Evolutionary conservation across 1,284 basidiomycete genomes (phyloP).

Genomic region (Cryptococcus jaspeensis): DNA sequence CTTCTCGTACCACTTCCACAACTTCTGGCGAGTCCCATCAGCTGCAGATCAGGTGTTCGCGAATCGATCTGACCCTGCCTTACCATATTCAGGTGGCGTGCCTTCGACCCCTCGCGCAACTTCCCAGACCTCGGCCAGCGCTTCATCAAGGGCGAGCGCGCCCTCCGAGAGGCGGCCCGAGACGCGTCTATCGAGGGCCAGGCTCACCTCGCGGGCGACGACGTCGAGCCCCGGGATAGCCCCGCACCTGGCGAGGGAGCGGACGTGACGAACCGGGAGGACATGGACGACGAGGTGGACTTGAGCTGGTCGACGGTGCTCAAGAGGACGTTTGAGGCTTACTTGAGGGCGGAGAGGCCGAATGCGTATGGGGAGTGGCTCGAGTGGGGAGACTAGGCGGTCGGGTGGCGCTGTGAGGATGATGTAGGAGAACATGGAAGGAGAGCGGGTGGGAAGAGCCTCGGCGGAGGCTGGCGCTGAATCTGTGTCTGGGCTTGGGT

Average conservation of each 20-base stretch:
- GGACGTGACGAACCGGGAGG: slow-evolving; percentile 27
- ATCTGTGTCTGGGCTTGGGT: no score
- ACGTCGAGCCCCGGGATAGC: slow-evolving; percentile 16
- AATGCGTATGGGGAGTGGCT: slow-evolving; percentile 89
- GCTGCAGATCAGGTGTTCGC: slow-evolving; percentile 66
- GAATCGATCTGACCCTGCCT: slow-evolving; percentile 83
- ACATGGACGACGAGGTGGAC: slow-evolving; percentile 62
- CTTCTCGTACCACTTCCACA: slow-evolving; percentile 83
- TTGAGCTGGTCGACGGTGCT: slow-evolving; percentile 85
- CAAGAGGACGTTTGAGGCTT: slow-evolving; percentile 88
- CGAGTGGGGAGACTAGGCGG: slow-evolving; percentile 37
- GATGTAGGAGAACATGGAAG: no score
- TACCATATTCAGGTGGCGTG: slow-evolving; percentile 85
- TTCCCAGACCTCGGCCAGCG: slow-evolving; percentile 84
- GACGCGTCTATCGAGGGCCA: slow-evolving; percentile 26
- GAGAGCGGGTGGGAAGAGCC: no score
- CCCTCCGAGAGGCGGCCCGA: slow-evolving; percentile 49
- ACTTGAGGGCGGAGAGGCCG: slow-evolving; percentile 77
- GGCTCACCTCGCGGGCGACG: slow-evolving; percentile 9
- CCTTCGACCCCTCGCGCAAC: slow-evolving; percentile 82
- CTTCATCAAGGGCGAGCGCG: slow-evolving; percentile 71
- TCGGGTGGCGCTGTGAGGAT: not conserved
- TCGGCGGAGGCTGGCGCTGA: no score
- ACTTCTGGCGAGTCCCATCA: slow-evolving; percentile 62
- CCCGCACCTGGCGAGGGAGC: slow-evolving; percentile 21